A percentile compares a stretch with the other conserved stretches of the same genome.
phyloP scores from a whole-genome alignment of 2,329 filamentous ascomycete genomes.

The Monosporascus sp. region DNA sequence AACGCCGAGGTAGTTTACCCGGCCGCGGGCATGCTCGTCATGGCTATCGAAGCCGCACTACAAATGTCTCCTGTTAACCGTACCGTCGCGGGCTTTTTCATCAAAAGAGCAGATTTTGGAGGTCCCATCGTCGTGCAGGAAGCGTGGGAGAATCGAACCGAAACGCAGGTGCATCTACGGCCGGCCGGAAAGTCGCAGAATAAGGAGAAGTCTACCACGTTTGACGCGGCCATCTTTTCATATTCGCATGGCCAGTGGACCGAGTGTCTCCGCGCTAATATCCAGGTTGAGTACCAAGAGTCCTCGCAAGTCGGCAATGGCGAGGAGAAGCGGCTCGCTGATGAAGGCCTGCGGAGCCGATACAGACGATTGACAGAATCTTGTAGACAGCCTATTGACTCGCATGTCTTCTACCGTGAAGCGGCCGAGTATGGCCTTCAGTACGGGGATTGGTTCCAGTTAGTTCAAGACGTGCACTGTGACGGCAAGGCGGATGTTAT shows the following conservation, averaged over 20 bases:
- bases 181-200: constrained; percentile 17
- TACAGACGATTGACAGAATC: too few species aligned
- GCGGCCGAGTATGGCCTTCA: too few species aligned
- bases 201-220: constrained; percentile 18
- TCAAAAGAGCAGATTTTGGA: constrained; percentile 26
- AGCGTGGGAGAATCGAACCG: constrained; percentile 23
- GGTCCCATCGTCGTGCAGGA: constrained; percentile 26
- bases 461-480: too few species aligned
- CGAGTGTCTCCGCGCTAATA: constrained; percentile 24
- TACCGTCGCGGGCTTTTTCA: constrained; percentile 18
- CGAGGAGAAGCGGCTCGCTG: too few species aligned
- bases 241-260: constrained; percentile 23
- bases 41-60: constrained; percentile 33
- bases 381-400: too few species aligned
- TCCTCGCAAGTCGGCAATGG: too few species aligned
- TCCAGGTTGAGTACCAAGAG: constrained; percentile 25
- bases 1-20: constrained; percentile 27
- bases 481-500: too few species aligned
- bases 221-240: constrained; percentile 24
- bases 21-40: constrained; percentile 30
- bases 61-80: constrained; percentile 16
- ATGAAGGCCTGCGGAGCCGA: too few species aligned
- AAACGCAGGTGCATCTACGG: constrained; percentile 25
- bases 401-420: too few species aligned
- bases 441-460: too few species aligned